Evolutionary conservation across 106 monocot species (phyloP).

Genomic region (Acorus calamus): DNA sequence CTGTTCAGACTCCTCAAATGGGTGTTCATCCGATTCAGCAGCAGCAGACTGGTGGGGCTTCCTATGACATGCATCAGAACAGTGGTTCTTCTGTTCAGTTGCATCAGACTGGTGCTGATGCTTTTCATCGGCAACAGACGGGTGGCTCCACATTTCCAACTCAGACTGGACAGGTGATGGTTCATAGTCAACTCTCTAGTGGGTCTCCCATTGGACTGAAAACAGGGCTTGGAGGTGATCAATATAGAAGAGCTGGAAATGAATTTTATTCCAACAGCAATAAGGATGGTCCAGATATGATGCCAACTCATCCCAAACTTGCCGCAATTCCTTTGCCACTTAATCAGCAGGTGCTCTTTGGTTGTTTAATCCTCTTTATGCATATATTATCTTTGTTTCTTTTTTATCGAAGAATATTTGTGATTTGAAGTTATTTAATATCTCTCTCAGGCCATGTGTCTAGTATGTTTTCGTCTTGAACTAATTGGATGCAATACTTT

Average conservation of each 20-base stretch:
- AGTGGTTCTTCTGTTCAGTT: neutral
- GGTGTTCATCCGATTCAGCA: slow-evolving; percentile 4
- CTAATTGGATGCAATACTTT: too few relatives aligned
- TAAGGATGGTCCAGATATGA: slow-evolving; percentile 2
- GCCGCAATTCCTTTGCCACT: neutral
- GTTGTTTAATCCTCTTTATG: too few relatives aligned
- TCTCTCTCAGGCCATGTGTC: too few relatives aligned
- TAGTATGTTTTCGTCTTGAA: too few relatives aligned
- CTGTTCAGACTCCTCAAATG: slow-evolving; percentile 3
- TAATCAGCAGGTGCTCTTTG: slow-evolving; percentile 1
- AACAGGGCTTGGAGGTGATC: slow-evolving; percentile 5
- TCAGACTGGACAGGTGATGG: neutral
- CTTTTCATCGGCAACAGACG: neutral
- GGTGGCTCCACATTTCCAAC: neutral
- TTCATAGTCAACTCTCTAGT: neutral
- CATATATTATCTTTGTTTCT: neutral
- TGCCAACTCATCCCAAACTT: slow-evolving; percentile 11
- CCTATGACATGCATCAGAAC: too few relatives aligned
- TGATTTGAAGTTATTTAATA: neutral
- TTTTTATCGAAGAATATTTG: neutral
- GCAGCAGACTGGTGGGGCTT: neutral
- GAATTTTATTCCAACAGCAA: slow-evolving; percentile 4
- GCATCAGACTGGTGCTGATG: slow-evolving; percentile 7
- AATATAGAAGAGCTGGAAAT: slow-evolving; percentile 1
- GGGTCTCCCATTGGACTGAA: neutral